Evolutionary conservation across 148 eudicot species (phyloP).

Genomic region (Camellia japonica): DNA sequence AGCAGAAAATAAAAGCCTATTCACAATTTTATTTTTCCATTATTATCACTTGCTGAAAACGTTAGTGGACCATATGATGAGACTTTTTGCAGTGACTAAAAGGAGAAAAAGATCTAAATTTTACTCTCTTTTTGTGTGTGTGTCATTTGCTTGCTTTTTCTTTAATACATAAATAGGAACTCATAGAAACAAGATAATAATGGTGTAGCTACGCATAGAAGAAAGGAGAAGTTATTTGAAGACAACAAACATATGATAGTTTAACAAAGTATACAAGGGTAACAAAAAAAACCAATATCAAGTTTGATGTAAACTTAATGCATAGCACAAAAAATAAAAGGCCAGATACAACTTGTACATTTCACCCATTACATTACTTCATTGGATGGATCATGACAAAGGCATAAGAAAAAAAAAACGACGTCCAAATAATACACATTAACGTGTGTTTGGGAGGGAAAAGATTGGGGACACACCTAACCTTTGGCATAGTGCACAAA

Average conservation of each 20-base stretch:
- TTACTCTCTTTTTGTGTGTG: too few species aligned
- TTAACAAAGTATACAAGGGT: neutral
- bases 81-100: neutral
- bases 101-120: neutral
- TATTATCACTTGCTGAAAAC: neutral
- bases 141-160: neutral
- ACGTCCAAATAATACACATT: neutral
- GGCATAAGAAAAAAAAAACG: neutral
- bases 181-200: neutral
- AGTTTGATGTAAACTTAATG: neutral
- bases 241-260: neutral
- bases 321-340: neutral
- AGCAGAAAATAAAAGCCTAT: neutral
- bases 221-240: neutral
- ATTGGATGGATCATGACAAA: constrained; percentile 1
- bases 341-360: neutral
- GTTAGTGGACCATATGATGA: neutral
- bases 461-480: too few species aligned
- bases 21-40: neutral
- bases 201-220: neutral
- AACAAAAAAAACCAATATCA: neutral
- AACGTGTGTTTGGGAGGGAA: too few species aligned
- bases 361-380: neutral
- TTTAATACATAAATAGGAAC: neutral
- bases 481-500: too few species aligned